Base-by-base conservation (phyloP, 441 rosid species). In the Pelargonium citronellum region DNA sequence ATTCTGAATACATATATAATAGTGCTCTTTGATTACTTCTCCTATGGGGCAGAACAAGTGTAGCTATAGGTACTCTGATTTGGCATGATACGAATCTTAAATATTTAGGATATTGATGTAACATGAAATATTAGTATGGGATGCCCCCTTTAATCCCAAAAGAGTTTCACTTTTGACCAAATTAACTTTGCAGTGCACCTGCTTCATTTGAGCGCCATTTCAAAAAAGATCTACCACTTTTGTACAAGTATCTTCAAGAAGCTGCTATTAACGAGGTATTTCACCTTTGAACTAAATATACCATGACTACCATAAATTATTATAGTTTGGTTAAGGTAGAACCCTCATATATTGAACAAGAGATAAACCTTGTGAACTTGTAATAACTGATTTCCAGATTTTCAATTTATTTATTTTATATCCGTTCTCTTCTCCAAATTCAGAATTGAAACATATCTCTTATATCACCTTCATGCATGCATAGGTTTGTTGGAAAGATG, bases 401-500 rank as follows among this genome's bases (percentile, higher is more conserved):
- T 17, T 55, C 39, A 34, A 34, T 34, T 34, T 41, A 41, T 41
- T 41, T 41, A 7, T 41, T 12, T 1, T 7, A 27, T 22, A 57
- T 57, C 27, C 1, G 22, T 22, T 57, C 0, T 57, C 11, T 57
- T 20, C 62, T 57, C 19, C 62, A 57, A 17, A 57, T 57, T 16
- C 5, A 57, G 46, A 57, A 57, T 17, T 57, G 62, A 2, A 19
- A 57, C 24, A 41, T 57, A 19, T 57, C 10, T 5, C 62, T 19
- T 57, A 19, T 57, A 57, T 57, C 41, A 5, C 10, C 58, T 16
- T 49, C 64, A n/a, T n/a, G 12, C 58, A 70, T 30, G n/a, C 72
- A 13, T 58, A 93, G 98, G 83, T 86, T 72, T 82, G 87, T 79
- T 93, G 97, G 98, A 84, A 77, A 81, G 97, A 93, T 74, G 93